Conservation (phyloP, 345 rosid genomes). For the Luvunga scandens region DNA sequence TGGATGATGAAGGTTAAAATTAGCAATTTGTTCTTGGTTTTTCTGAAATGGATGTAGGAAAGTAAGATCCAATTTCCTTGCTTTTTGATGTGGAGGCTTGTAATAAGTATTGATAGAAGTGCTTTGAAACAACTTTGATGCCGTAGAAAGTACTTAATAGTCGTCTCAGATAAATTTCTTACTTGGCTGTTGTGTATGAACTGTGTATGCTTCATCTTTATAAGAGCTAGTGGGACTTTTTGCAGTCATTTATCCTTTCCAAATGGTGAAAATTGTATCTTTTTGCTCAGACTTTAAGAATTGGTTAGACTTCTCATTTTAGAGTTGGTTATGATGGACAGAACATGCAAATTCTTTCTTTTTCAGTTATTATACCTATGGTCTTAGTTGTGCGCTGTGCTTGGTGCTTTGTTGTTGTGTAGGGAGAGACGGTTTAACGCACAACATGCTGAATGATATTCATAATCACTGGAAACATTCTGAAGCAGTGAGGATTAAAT, state of each 20-base stretch:
- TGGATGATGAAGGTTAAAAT: not conserved
- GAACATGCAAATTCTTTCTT: not conserved
- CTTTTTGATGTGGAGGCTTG: not conserved
- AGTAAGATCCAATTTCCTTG: not conserved
- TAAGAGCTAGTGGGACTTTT: not conserved
- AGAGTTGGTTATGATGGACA: not conserved
- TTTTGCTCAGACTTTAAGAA: not conserved
- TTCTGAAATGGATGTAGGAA: not conserved
- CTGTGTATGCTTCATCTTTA: no score
- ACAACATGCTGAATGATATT: slow-evolving; percentile 90
- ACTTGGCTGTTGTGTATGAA: not conserved
- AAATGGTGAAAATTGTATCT: not conserved
- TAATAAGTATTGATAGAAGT: not conserved
- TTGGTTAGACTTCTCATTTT: not conserved
- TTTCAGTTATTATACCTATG: not conserved
- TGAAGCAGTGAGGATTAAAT: slow-evolving; percentile 84
- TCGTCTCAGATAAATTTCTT: not conserved
- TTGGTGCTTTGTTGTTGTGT: slow-evolving; percentile 10
- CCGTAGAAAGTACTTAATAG: not conserved
- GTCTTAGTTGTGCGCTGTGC: not conserved
- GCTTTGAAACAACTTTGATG: not conserved
- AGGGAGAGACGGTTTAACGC: slow-evolving; percentile 98
- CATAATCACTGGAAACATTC: slow-evolving; percentile 75
- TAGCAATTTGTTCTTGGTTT: not conserved
- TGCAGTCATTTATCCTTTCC: not conserved